Base-by-base conservation (phyloP, 2,329 filamentous ascomycete species). In the Fusarium sp. region DNA sequence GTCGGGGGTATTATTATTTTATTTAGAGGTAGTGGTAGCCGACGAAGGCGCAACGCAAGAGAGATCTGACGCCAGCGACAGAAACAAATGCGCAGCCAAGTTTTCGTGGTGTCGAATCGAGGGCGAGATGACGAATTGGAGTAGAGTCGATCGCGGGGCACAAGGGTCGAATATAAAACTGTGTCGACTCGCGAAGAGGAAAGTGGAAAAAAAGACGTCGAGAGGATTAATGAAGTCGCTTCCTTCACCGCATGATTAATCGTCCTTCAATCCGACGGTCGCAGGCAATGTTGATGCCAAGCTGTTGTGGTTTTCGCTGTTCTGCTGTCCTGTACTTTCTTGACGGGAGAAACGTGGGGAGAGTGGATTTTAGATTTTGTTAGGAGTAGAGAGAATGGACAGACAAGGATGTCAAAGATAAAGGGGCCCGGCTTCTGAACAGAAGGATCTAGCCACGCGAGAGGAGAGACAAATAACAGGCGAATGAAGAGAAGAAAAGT, bases 11-110 rank as follows among this genome's bases (percentile, higher is more conserved):
- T 48, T 61, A 32, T 51, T 54, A 51, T 37, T 50, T 51, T 40
- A 33, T 54, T 35, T 4, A 41, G 17, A n/a, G n/a, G 35, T 19
- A 11, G 17, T 40, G 32, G 53, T 44, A 35, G 47, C 41, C 54
- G 48, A 55, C 51, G 32, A 51, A 41, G 59, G 45, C 67, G 55
- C 46, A 54, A 55, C 54, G 59, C 51, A 61, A 65, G 35, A 30
- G 17, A 19, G 28, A 49, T 70, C 67, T 70, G 67, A 57, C 67
- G 67, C 67, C 67, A 68, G 67, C 67, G 67, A 68, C 67, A 70
- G 67, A 70, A 60, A 32, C 33, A 49, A 50, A 65, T 65, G 59
- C 67, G 63, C 59, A 48, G 41, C 49, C 40, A 44, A 46, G 33
- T 28, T 52, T 64, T 37, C 9, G 35, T 8, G 9, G 9, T n/a